Base-by-base conservation (phyloP, 768 basidiomycete genomes). In the Phaffia tasmanica region DNA sequence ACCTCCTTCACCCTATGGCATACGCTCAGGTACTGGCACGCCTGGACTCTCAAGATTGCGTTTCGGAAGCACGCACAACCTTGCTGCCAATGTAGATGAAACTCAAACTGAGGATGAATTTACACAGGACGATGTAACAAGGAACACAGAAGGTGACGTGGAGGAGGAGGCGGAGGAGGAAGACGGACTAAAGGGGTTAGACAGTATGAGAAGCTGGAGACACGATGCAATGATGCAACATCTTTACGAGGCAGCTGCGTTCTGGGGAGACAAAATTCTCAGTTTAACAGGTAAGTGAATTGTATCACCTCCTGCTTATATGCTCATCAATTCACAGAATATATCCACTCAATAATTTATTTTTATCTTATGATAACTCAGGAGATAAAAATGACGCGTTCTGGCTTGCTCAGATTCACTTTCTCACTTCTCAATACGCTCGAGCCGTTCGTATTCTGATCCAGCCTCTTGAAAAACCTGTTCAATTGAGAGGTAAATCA, bases 221-320 rank as follows among this genome's bases (percentile, higher is more conserved):
- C 93, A 98, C 73, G 95, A 98, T 78, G 94, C 95, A 51, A 82
- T 99, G 70, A 92, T 93, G 85, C 95, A 98, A 77, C 95, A 99
- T 80, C 79, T 99, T 16, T 95, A 98, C 76, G 89, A 91, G 70
- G 95, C 93, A 0, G 94, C 95, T 2, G 86, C 88, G 6, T 98
- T 97, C 75, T 99, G 95, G 95, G 95, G 95, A 5, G 91, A 94
- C 79, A 98, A 99, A 76, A 85, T 98, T 56, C 80, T 97, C 57
- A 88, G 83, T 69, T 93, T 91, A 89, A 98, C 95, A 35, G 88
- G 94, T 97, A 74, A 74, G 76, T 77, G 11, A 63, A 50, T 66
- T 49, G 30, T 16, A 21, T 18, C 32, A 2, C 6, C 49, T 25
- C 35, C 49, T 35, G 2, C 19, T 21, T 23, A 8, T 35, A 5